Base-by-base conservation (phyloP, 1,284 basidiomycete genomes). In the Porogramme epimiltina region DNA sequence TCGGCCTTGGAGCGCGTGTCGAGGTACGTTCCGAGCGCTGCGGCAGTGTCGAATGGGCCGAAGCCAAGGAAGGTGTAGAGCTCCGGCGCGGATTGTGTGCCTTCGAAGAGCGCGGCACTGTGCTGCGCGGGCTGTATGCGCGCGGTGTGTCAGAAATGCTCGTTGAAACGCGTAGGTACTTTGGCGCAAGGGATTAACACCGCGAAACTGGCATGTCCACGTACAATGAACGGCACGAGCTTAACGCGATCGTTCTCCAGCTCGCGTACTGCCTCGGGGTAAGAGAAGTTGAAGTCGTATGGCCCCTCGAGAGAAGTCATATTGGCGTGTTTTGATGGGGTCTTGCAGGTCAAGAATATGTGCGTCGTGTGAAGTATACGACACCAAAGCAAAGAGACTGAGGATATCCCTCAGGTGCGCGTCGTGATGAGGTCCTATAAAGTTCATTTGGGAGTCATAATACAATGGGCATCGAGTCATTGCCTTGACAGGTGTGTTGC, bases 11-110 rank as follows among this genome's bases (percentile, higher is more conserved):
- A 61, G 48, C 73, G 49, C 18, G 72, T 59, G 6, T 66, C 64
- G 15, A 71, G 42, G 52, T 74, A 74, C 24, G 74, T 65, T 2
- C 68, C 51, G 10, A 67, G 51, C 19, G 25, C 22, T n/a, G n/a
- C 36, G 65, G 64, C 20, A 51, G 37, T 18, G 24, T 42, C 22
- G 53, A 71, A 79, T 1, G 75, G 74, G 4, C 77, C 75, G 49
- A 72, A 72, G 0, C 75, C 69, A 10, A 79, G 60, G 59, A 73
- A 75, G 6, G 63, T 54, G 52, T 61, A 70, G 6, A 76, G 53
- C 25, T 66, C 64, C 0, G 66, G 66, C 31, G 66, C 54, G 10
- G 37, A 28, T 37, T 50, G 37, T 8, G 51, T 47, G 11, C 39
- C 51, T 1, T 38, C 40, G 46, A 45, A 54, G 44, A 38, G 46